Conservation (phyloP, 2,329 filamentous ascomycete genomes). For the Dendryphion nanum region DNA sequence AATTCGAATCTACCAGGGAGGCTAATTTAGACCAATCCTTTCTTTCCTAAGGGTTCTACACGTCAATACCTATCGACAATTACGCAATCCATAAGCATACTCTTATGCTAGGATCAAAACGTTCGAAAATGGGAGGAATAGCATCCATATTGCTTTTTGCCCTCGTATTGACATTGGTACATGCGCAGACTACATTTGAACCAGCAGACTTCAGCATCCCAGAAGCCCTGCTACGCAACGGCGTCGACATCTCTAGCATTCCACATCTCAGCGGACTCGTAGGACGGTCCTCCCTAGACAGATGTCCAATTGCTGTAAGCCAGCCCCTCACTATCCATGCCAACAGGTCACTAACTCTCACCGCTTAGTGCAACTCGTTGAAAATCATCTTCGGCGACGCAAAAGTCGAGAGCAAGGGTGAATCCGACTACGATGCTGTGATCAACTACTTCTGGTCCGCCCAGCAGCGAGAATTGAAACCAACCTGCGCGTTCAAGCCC, state of each 20-base stretch:
- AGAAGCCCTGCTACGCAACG: conserved; percentile 10
- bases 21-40: too few species aligned
- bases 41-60: too few species aligned
- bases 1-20: too few species aligned
- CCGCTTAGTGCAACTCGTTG: conserved; percentile 21
- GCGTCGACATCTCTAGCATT: conserved; percentile 10
- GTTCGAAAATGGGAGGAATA: too few species aligned
- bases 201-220: conserved; percentile 9
- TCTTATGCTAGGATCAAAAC: too few species aligned
- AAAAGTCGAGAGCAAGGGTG: conserved; percentile 13
- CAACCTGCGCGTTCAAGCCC: conserved; percentile 28
- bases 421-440: conserved; percentile 18
- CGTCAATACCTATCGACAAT: too few species aligned
- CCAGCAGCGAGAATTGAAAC: conserved; percentile 23
- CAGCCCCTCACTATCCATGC: not conserved
- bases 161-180: too few species aligned
- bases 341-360: not conserved
- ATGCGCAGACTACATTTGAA: too few species aligned
- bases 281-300: conserved; percentile 3
- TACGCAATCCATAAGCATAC: too few species aligned
- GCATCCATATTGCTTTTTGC: too few species aligned
- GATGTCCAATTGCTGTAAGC: conserved; percentile 18
- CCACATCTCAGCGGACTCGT: conserved; percentile 5
- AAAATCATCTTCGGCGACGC: conserved; percentile 18
- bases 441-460: conserved; percentile 24